phyloP scores from a whole-genome alignment of 768 basidiomycete species.

The Pleurotus platypus region DNA sequence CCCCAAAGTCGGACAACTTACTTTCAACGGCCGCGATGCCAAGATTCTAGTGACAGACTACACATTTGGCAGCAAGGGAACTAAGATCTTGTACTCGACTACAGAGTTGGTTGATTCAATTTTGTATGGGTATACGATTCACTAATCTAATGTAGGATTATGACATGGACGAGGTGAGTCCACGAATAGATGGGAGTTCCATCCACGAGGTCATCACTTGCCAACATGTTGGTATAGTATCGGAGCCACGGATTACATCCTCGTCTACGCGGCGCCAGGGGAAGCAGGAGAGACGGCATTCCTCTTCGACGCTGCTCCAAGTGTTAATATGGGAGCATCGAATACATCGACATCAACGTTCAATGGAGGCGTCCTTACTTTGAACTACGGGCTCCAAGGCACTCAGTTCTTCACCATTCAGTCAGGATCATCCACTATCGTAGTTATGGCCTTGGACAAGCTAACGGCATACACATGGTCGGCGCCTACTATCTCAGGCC shows the following conservation, averaged over 20 bases:
- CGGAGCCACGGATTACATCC: slow-evolving; percentile 35
- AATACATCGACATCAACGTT: slow-evolving; percentile 26
- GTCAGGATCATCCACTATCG: slow-evolving; percentile 21
- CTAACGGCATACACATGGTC: slow-evolving; percentile 45
- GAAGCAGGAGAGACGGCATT: slow-evolving; percentile 44
- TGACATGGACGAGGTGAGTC: slow-evolving; percentile 52
- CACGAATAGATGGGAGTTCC: neutral
- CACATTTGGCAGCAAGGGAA: slow-evolving; percentile 32
- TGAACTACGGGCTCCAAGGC: slow-evolving; percentile 33
- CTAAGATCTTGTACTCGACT: slow-evolving; percentile 41
- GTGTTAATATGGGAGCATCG: slow-evolving; percentile 18
- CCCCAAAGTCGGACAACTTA: slow-evolving; percentile 34
- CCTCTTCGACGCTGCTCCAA: slow-evolving; percentile 26
- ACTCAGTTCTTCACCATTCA: slow-evolving; percentile 31
- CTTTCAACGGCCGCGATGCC: slow-evolving; percentile 44
- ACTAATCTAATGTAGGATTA: slow-evolving; percentile 28
- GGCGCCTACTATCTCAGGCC: slow-evolving; percentile 38
- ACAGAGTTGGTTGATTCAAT: slow-evolving; percentile 31
- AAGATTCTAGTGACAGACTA: slow-evolving; percentile 49
- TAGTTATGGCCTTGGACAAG: slow-evolving; percentile 40
- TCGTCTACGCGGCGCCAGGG: slow-evolving; percentile 37
- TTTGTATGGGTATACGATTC: neutral
- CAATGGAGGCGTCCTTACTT: slow-evolving; percentile 31
- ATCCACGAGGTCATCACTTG: no score
- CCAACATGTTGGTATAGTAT: slow-evolving; percentile 23